Base-by-base conservation (phyloP, 805 yeast species). In the Dipodascus geniculatus region DNA sequence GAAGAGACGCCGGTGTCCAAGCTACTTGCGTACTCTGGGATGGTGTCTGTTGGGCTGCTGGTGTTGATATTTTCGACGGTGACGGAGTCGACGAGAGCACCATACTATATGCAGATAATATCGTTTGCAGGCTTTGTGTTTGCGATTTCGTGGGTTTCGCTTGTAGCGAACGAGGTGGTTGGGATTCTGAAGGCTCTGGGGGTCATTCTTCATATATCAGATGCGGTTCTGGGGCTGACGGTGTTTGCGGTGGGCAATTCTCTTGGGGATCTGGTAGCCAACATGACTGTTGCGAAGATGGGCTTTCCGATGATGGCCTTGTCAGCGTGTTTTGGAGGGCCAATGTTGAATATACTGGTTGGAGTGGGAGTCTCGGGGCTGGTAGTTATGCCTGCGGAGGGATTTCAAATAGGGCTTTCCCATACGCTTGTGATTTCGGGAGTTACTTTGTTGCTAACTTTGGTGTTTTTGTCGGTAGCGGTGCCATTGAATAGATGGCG, bases 261-360 rank as follows among this genome's bases (percentile, higher is more conserved):
- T 1, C 71, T 86, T 3, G 97, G 98, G 3, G 99, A 91, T 63
- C 70, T 90, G 49, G 81, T 90, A 0, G 84, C 96, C 0, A 88
- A 91, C 60, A 66, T 84, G 38, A 85, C 95, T 0, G 79, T 91
- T 23, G 89, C 96, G 0, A 73, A 72, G 54, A 77, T 87, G 75
- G 96, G 96, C 0, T 82, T 80, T 69, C 87, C 96, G 0, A 75
- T 85, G 49, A 85, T 91, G 85, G 97, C 97, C 0, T 72, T 93
- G n/a, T 86, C 93, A 24, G 96, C 97, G 0, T 90, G 98, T 63
- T 85, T 90, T 65, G 98, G 97, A 0, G 88, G 96, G 0, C 98
- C 98, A 0, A 68, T 91, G 54, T 66, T 93, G 48, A 84, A 89
- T 53, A 71, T 85, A 47, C 70, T 93, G 9, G 73, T 90, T 44